Evolutionary conservation across 495 filamentous ascomycete species (phyloP).

Genomic region (Umbilicaria muhlenbergii): DNA sequence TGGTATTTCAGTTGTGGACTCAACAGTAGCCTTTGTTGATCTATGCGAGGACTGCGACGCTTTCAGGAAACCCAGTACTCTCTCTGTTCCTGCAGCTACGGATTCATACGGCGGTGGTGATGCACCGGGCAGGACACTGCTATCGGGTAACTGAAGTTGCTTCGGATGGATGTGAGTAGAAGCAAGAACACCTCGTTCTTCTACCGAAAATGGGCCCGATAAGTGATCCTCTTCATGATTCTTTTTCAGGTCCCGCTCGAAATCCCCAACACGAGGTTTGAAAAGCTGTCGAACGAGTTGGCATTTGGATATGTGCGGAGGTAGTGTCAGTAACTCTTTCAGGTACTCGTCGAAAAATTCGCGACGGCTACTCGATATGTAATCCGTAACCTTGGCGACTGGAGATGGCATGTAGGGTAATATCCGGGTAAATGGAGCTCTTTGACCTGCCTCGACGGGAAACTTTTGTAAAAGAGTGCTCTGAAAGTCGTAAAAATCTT

Average conservation of each 20-base stretch:
- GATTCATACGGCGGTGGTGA: conserved; percentile 13
- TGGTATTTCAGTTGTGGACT: conserved; percentile 19
- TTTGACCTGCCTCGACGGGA: conserved; percentile 74
- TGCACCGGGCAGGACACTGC: neutral
- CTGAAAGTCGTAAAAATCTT: conserved; percentile 96
- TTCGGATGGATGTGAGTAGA: conserved; percentile 7
- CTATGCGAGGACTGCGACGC: neutral
- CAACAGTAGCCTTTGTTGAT: neutral
- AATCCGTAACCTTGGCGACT: conserved; percentile 87
- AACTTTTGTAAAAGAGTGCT: conserved; percentile 87
- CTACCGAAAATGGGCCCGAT: conserved; percentile 17
- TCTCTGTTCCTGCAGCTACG: conserved; percentile 9
- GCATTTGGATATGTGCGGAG: conserved; percentile 63
- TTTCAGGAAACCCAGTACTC: conserved; percentile 8
- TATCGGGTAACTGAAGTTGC: conserved; percentile 6
- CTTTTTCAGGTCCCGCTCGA: conserved; percentile 59
- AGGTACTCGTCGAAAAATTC: conserved; percentile 86
- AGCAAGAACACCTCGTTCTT: neutral
- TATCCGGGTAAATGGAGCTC: conserved; percentile 48
- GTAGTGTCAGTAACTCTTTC: conserved; percentile 67
- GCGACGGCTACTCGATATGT: conserved; percentile 76
- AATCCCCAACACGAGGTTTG: conserved; percentile 70
- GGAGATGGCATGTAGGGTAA: conserved; percentile 96
- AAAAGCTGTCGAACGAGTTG: conserved; percentile 73
- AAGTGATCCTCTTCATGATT: conserved; percentile 50